These are phyloP conservation scores for Zelonia costaricensis DNA, from an alignment of 208 protist species.

Conservation along the genomic window DNA sequence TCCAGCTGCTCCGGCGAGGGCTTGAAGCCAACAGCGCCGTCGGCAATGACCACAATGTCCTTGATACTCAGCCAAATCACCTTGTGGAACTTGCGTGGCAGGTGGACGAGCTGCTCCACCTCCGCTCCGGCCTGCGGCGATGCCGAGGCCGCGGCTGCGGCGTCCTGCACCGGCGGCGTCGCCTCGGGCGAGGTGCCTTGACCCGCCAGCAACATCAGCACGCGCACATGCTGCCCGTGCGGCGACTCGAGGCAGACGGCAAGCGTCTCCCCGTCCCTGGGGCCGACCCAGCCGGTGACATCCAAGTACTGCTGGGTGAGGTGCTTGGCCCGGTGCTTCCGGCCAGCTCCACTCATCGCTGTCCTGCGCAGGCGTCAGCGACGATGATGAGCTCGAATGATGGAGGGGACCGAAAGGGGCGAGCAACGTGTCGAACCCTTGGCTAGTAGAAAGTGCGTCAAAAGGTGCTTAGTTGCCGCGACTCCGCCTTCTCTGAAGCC, in stretches of 20 bases:
- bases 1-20: conserved; percentile 78
- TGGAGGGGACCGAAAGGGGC: too few relatives aligned
- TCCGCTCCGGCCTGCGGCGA: neutral
- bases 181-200: neutral
- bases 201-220: conserved; percentile 35
- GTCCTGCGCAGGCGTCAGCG: neutral
- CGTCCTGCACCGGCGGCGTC: neutral
- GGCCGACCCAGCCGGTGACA: conserved; percentile 49
- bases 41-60: conserved; percentile 74
- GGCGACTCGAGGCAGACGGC: conserved; percentile 73
- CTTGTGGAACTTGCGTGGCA: conserved; percentile 90
- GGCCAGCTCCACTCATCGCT: conserved; percentile 74
- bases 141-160: neutral
- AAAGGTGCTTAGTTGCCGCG: too few relatives aligned
- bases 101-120: conserved; percentile 47
- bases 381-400: too few relatives aligned
- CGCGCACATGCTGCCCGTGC: conserved; percentile 73
- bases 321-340: conserved; percentile 87
- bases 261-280: conserved; percentile 46
- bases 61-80: conserved; percentile 85
- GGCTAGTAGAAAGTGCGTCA: too few relatives aligned
- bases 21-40: conserved; percentile 65
- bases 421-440: too few relatives aligned
- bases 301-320: conserved; percentile 78
- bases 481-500: too few relatives aligned